Evolutionary conservation across 2,329 filamentous ascomycete genomes (phyloP), one percentile per base, ranked within the genome.

Genomic region (Penicillium sclerotigenum): DNA sequence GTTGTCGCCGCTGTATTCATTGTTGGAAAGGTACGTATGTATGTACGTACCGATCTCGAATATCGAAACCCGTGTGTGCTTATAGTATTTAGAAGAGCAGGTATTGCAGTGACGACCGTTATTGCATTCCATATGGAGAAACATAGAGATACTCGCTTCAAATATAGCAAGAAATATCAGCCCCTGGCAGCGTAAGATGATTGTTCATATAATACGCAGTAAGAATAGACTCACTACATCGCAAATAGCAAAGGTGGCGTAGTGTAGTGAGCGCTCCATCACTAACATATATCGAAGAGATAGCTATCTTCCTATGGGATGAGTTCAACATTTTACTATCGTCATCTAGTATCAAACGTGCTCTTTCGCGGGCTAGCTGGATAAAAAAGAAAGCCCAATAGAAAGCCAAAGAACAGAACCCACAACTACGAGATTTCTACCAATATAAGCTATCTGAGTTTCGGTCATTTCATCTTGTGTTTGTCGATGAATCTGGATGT

Each of bases 1-100:
- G 22, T 62, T 57, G 11, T 41, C 40, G 13, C 57, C 59, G 16
- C 56, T 7, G 50, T 52, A 18, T 60, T 60, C 2, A 55, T 33
- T 58, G n/a, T 57, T 29, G 7, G 54, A 58, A 47, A 45, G 24
- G 36, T 42, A 52, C 51, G 4, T 22, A 28, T 42, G 22, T 22
- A 14, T 14, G 2, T 11, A 42, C n/a, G 31, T 5, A 45, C n/a
- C 9, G 11, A 29, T 14, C 22, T 18, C 8, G 10, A 31, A 22
- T 22, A 22, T 31, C 42, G 3, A 45, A 8, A 8, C 5, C 26
- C 14, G 20, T 18, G 5, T 9, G 10, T 9, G 1, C 3, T 16
- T 28, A 13, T 18, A 42, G 9, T 18, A 45, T 43, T 18, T 16
- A 29, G 8, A 4, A 10, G 20, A 46, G 42, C 28, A 22, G n/a